A percentile compares a stretch with the other conserved stretches of the same genome.
Evolutionary conservation across 2,329 filamentous ascomycete genomes (phyloP).

Genomic region (Colletotrichum sidae): DNA sequence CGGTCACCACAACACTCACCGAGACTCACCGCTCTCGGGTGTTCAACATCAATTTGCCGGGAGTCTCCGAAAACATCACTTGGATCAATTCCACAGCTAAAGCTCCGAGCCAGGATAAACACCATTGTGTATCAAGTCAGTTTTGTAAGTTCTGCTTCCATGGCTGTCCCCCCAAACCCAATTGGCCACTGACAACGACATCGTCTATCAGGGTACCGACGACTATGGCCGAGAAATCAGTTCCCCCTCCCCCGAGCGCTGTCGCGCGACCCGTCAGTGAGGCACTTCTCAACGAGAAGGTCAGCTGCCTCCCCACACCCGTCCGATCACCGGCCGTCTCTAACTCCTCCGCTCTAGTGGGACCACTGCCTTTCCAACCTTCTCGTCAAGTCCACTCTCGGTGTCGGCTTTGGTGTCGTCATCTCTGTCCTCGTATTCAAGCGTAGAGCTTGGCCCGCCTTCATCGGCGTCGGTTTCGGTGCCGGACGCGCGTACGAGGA

Average conservation of each 20-base stretch:
- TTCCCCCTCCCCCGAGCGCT: conserved; percentile 70
- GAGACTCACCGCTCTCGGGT: conserved; percentile 57
- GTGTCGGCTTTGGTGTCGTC: conserved; percentile 96
- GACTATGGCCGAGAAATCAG: conserved; percentile 65
- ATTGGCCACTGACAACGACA: conserved; percentile 39
- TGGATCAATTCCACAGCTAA: conserved; percentile 31
- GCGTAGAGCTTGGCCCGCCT: conserved; percentile 97
- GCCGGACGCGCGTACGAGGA: conserved; percentile 98
- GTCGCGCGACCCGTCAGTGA: conserved; percentile 93
- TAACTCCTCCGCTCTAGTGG: conserved; percentile 73
- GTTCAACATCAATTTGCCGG: conserved; percentile 49
- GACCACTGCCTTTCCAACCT: conserved; percentile 98
- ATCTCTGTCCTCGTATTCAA: conserved; percentile 99
- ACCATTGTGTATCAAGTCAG: conserved; percentile 33
- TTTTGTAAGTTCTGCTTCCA: conserved; percentile 30
- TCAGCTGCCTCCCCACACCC: conserved; percentile 49
- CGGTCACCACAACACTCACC: conserved; percentile 27
- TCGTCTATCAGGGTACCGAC: conserved; percentile 32
- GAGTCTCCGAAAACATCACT: conserved; percentile 41
- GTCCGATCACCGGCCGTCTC: neutral
- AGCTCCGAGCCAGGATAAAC: conserved; percentile 32
- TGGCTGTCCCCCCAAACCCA: neutral
- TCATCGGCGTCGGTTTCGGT: conserved; percentile 92
- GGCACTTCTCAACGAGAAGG: conserved; percentile 98
- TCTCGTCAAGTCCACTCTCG: conserved; percentile 95